Evolutionary conservation across 1,284 basidiomycete species (phyloP), one percentile per base, ranked within the genome.

Genomic region (Salmacisia buchloeana): DNA sequence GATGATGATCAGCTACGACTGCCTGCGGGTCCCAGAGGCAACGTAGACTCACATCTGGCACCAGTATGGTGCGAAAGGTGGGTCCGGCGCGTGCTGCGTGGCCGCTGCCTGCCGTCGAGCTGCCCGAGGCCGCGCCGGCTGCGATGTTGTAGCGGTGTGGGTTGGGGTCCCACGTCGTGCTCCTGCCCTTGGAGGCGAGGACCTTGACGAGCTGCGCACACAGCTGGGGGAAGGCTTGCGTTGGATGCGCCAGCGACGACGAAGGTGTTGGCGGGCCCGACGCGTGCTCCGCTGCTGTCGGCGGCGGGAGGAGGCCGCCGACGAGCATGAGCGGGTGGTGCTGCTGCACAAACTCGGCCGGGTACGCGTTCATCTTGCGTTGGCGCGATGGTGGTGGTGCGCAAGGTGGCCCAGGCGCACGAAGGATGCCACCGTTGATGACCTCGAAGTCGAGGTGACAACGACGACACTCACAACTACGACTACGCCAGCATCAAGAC

Each of bases 311-410:
- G 23, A 77, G 68, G 0, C 75, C 75, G 7, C 74, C 61, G 6
- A 77, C 73, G 21, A 72, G 68, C 70, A 77, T 73, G 39, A 68
- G 71, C 43, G 75, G 68, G 70, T 71, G 74, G 65, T 75, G 72
- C 61, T 77, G 75, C 56, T 70, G 46, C 36, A 75, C 66, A 38
- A 77, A 70, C 64, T 77, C 75, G 21, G 72, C 58, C 6, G 75
- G 74, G 46, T 71, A 75, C 35, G 69, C 64, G 49, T 77, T 75
- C 75, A 77, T 77, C 36, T 21, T 23, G 46, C 27, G 23, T 15
- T n/a, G n/a, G n/a, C n/a, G n/a, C n/a, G n/a, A n/a, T n/a, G n/a
- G n/a, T n/a, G n/a, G n/a, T n/a, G n/a, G n/a, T n/a, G n/a, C n/a
- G n/a, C n/a, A n/a, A n/a, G n/a, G n/a, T n/a, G n/a, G n/a, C n/a